Conservation (phyloP, 2,329 filamentous ascomycete species). For the Neonectria magnoliae region DNA sequence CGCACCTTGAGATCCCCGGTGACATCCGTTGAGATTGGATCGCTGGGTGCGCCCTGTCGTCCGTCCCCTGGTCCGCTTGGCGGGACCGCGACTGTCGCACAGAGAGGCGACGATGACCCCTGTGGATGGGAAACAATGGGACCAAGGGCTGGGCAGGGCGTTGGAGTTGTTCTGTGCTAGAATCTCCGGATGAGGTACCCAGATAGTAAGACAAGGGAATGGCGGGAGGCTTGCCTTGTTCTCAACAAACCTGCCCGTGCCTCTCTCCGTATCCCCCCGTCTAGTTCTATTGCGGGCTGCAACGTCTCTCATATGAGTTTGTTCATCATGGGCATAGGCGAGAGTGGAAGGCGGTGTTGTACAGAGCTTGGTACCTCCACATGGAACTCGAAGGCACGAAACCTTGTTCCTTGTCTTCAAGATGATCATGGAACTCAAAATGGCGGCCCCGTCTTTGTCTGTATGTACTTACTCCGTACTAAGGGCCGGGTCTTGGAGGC, state of each 20-base stretch:
- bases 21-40: not conserved
- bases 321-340: not conserved
- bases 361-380: not conserved
- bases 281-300: not conserved
- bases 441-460: too few relatives aligned
- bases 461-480: too few relatives aligned
- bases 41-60: not conserved
- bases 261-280: not conserved
- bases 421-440: too few relatives aligned
- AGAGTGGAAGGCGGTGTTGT: not conserved
- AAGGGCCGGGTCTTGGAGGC: not conserved
- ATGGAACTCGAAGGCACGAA: not conserved
- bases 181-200: not conserved
- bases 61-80: not conserved
- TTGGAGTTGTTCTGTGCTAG: not conserved
- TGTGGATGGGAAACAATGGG: not conserved
- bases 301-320: not conserved
- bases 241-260: not conserved
- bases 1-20: not conserved
- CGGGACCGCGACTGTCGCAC: not conserved
- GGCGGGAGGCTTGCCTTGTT: not conserved
- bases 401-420: not conserved
- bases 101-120: not conserved
- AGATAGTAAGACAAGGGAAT: not conserved
- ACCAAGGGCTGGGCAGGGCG: not conserved